Evolutionary conservation across 345 rosid genomes (phyloP), one percentile per base, ranked within the genome.

Genomic region (Eucalyptus pauciflora): DNA sequence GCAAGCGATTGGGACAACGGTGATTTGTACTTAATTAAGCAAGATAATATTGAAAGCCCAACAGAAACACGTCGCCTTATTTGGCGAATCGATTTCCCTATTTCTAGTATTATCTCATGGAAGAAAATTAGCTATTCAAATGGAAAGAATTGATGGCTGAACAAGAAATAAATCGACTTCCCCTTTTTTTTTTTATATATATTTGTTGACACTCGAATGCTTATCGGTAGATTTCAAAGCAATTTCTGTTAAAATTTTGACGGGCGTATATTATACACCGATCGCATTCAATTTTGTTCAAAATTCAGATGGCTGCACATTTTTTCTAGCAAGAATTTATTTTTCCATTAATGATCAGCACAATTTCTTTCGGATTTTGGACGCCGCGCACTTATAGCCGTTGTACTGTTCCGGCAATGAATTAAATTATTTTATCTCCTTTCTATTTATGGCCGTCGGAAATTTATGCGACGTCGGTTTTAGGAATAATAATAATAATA

Each of bases 331-430:
- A 20, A 76, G 5, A 41, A 76, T 18, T 29, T 37, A 20, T 20
- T 20, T 76, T 37, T 76, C 7, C 25, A 76, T 76, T 76, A 76
- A 76, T 10, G 48, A 41, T 76, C 46, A 10, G 43, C 27, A 20
- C 83, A 76, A 41, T 76, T 64, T 5, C 46, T 37, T 37, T 37
- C 1, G 48, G 83, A 2, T 69, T 69, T 17, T 33, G 69, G 69
- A 62, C 16, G 41, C 17, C 20, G 0, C 0, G 76, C 1, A 3
- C 20, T 17, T 10, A 0, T 8, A n/a, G 43, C 18, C 4, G 3
- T 3, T 71, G 83, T 37, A 11, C 8, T 71, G 46, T 43, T 71
- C 13, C 27, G 8, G 83, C 46, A 37, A 56, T 0, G 62, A 22
- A 71, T 71, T 41, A 71, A 37, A 20, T 3, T 37, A 37, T 37